Conservation (phyloP, 805 yeast species). For the Metschnikowia baotianmanensis region DNA sequence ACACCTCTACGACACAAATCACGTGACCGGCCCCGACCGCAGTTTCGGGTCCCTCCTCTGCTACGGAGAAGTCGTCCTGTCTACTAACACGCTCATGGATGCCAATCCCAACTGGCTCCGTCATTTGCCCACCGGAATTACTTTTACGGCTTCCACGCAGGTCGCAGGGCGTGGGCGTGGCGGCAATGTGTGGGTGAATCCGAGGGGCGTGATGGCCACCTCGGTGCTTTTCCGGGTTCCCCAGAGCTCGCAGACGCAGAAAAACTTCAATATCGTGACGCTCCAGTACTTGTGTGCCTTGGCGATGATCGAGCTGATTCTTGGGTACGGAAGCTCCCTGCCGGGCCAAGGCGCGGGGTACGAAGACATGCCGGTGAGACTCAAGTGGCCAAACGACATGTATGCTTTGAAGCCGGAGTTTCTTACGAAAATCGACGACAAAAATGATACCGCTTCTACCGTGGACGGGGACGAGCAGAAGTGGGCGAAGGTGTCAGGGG, state of each 20-base stretch:
- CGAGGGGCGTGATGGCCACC: slow-evolving; percentile 84
- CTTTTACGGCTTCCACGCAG: slow-evolving; percentile 75
- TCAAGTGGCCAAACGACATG: slow-evolving; percentile 98
- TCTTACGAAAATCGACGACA: slow-evolving; percentile 30
- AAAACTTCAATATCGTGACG: slow-evolving; percentile 64
- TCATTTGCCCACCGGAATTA: slow-evolving; percentile 66
- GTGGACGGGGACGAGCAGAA: slow-evolving; percentile 58
- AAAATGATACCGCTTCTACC: slow-evolving; percentile 32
- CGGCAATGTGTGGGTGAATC: slow-evolving; percentile 93
- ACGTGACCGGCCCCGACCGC: slow-evolving; percentile 21
- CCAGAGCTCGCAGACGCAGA: slow-evolving; percentile 33
- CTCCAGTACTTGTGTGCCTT: slow-evolving; percentile 82
- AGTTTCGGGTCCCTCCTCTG: slow-evolving; percentile 61
- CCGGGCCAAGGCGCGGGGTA: slow-evolving; percentile 51
- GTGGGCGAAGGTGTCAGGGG: slow-evolving; percentile 78
- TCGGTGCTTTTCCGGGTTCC: slow-evolving; percentile 69
- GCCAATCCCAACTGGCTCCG: slow-evolving; percentile 59
- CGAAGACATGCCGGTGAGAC: slow-evolving; percentile 69
- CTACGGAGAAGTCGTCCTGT: slow-evolving; percentile 87
- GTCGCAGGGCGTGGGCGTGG: slow-evolving; percentile 93
- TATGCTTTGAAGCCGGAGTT: slow-evolving; percentile 70
- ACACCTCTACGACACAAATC: slow-evolving; percentile 26
- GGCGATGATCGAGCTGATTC: slow-evolving; percentile 78
- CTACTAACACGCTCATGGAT: slow-evolving; percentile 80
- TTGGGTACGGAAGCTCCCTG: slow-evolving; percentile 47